Evolutionary conservation across 768 basidiomycete species (phyloP), one percentile per base, ranked within the genome.

Genomic region (Lactarius hengduanensis): DNA sequence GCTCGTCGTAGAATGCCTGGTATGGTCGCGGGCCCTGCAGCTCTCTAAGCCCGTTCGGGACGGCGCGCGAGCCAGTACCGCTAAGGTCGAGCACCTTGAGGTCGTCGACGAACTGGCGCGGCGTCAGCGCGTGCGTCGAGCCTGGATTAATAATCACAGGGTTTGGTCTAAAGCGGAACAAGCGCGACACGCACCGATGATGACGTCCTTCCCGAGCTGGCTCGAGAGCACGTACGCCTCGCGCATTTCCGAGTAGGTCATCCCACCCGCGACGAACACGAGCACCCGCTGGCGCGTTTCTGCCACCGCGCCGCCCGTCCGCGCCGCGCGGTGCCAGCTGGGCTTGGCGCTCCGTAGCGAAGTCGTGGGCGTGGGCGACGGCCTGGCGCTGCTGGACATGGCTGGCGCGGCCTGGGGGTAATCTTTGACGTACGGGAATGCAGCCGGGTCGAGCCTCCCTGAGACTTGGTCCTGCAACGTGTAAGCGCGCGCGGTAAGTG

Each of bases 241-340:
- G 66, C 96, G 83, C 77, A 96, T 89, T 77, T 99, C 97, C 0
- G 95, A 96, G 75, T 94, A 95, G 2, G 97, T 96, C 84, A 96
- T 88, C 2, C 97, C 97, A 41, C 97, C 97, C 16, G 92, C 91
- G 28, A 98, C 81, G 76, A 98, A 98, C 20, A 98, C 84, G 41
- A 99, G 81, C 16, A 97, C 72, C 34, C 96, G 84, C 76, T 93
- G 90, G 65, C 86, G 83, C 59, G 83, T 81, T 78, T 75, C 83
- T 38, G 78, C 72, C 26, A 79, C 74, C 3, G 78, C 74, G 1
- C 57, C 36, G 30, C 80, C 82, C 4, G 85, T 75, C 70, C 82
- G 84, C 5, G 86, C 86, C 1, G 90, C 88, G 71, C 89, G 86
- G 74, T 94, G 92, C 95, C 94, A 96, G 57, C 85, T 88, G 8